Percentiles rank a stretch among this genome's conserved stretches.
Evolutionary conservation across 2,329 filamentous ascomycete genomes (phyloP).

Genomic region (Sporothrix phasma): DNA sequence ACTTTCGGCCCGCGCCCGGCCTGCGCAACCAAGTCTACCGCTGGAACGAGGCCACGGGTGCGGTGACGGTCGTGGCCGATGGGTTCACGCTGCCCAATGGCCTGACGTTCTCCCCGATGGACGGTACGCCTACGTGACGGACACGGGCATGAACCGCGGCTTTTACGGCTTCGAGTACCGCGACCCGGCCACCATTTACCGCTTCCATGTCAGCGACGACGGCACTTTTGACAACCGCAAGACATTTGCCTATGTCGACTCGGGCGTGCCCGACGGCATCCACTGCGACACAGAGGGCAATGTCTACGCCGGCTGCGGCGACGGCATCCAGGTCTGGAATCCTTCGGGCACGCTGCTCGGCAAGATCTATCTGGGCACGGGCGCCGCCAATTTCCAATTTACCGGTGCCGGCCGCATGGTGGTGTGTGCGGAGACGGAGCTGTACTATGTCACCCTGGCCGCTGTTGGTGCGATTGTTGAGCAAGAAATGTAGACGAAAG

Average conservation of each 20-base stretch:
- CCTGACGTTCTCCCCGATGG: conserved; percentile 47
- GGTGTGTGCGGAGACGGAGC: conserved; percentile 32
- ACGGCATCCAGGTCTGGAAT: conserved; percentile 42
- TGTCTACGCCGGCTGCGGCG: conserved; percentile 42
- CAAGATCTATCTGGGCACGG: conserved; percentile 44
- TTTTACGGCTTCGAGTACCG: conserved; percentile 34
- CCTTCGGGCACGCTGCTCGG: conserved; percentile 39
- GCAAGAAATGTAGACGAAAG: neutral
- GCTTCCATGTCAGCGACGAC: conserved; percentile 35
- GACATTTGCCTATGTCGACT: conserved; percentile 46
- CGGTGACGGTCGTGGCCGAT: conserved; percentile 47
- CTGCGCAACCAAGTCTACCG: conserved; percentile 51
- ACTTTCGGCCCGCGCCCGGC: conserved; percentile 44
- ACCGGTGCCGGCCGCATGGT: conserved; percentile 33
- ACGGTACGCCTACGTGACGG: conserved; percentile 43
- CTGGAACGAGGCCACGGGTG: conserved; percentile 39
- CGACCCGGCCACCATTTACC: conserved; percentile 38
- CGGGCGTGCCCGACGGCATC: conserved; percentile 50
- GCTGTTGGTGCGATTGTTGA: conserved; percentile 19
- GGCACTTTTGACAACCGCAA: conserved; percentile 39
- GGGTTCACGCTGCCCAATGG: conserved; percentile 48
- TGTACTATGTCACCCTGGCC: conserved; percentile 31
- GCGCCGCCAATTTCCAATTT: conserved; percentile 41
- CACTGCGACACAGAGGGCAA: conserved; percentile 46
- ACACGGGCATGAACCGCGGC: conserved; percentile 37